A percentile compares a stretch with the other conserved stretches of the same genome.
Evolutionary conservation across 805 yeast genomes (phyloP).

Genomic region (Nakazawaea peltata): DNA sequence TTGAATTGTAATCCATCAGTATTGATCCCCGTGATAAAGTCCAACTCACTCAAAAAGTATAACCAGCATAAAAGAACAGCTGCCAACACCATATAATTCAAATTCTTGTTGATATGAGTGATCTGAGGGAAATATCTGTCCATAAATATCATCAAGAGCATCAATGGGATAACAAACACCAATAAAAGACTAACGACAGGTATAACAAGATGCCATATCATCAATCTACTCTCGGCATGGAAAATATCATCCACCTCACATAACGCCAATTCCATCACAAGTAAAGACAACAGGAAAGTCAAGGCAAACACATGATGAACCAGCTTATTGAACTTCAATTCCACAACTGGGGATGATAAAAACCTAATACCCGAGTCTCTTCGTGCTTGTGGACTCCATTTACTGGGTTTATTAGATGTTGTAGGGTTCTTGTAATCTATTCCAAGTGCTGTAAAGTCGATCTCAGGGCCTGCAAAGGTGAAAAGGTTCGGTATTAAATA

Average conservation of each 20-base stretch:
- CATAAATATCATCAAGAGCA: constrained; percentile 24
- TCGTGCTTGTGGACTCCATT: too few species aligned
- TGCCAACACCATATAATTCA: background rate
- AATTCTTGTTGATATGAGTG: constrained; percentile 14
- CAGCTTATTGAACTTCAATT: constrained; percentile 1
- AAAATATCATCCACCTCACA: constrained; percentile 19
- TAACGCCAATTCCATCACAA: constrained; percentile 20
- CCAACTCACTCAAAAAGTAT: constrained; percentile 22
- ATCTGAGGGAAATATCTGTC: constrained; percentile 18
- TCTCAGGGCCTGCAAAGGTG: constrained; percentile 5
- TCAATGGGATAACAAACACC: constrained; percentile 32
- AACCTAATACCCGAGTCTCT: too few species aligned
- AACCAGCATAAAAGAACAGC: constrained; percentile 9
- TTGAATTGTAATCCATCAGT: constrained; percentile 15
- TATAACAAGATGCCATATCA: constrained; percentile 31
- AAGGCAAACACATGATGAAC: constrained; percentile 6
- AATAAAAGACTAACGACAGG: constrained; percentile 29
- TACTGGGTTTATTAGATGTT: too few species aligned
- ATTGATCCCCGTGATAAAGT: constrained; percentile 25
- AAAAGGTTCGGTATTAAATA: constrained; percentile 11
- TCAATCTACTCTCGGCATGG: constrained; percentile 18
- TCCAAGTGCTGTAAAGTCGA: constrained; percentile 9
- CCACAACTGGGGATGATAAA: background rate
- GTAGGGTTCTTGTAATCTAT: constrained; percentile 16
- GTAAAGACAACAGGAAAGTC: constrained; percentile 19